Conservation (phyloP, 2,329 filamentous ascomycete genomes). For the Nemania sp. region DNA sequence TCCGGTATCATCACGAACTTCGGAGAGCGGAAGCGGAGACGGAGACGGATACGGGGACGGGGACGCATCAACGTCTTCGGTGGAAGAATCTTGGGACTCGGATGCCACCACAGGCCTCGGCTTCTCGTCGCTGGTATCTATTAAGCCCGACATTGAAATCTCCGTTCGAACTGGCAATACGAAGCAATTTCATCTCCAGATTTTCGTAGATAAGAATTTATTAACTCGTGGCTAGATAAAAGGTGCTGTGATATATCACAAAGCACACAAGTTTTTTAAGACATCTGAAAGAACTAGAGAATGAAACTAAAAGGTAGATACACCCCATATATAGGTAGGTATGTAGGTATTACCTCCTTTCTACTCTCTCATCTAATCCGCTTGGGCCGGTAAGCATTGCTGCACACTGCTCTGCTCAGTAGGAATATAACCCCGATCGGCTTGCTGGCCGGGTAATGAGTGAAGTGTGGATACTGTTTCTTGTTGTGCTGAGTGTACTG, state of each 20-base stretch:
- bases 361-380: neutral
- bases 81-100: slow-evolving; percentile 16
- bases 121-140: slow-evolving; percentile 17
- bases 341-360: too few species aligned
- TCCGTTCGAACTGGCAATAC: neutral
- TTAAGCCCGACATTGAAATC: slow-evolving; percentile 13
- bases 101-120: slow-evolving; percentile 1
- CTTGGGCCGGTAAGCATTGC: neutral
- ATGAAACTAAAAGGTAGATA: neutral
- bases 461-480: slow-evolving; percentile 19
- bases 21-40: slow-evolving; percentile 2
- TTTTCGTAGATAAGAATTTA: neutral
- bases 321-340: slow-evolving; percentile 5
- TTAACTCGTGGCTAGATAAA: neutral
- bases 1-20: slow-evolving; percentile 25
- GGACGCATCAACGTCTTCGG: neutral
- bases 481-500: slow-evolving; percentile 27
- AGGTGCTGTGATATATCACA: neutral
- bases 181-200: slow-evolving; percentile 2
- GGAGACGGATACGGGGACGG: neutral
- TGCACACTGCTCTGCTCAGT: neutral
- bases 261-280: neutral
- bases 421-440: slow-evolving; percentile 36
- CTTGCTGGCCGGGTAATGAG: slow-evolving; percentile 25
- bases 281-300: neutral